These are phyloP conservation scores for Alternaria alternata DNA, from an alignment of 2,329 filamentous ascomycete genomes.

Conservation along the genomic window DNA sequence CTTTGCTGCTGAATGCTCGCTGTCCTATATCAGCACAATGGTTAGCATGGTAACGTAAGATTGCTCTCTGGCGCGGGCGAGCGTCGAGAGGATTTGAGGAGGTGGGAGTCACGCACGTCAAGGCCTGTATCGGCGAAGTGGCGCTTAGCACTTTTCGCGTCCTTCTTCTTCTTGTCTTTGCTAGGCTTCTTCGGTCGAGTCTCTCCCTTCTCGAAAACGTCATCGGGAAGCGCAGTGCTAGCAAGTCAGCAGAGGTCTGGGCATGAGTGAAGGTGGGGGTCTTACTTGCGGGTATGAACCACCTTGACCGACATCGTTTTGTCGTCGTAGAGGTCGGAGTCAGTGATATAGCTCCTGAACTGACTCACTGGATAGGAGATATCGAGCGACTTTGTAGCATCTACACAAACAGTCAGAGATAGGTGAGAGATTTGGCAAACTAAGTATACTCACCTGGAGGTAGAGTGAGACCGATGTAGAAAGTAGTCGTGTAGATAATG, in stretches of 20 bases:
- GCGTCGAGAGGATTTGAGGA: conserved; percentile 28
- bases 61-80: conserved; percentile 27
- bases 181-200: conserved; percentile 53
- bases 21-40: conserved; percentile 49
- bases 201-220: conserved; percentile 87
- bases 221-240: conserved; percentile 86
- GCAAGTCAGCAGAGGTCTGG: conserved; percentile 25
- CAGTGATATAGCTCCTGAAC: conserved; percentile 83
- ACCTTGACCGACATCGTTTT: conserved; percentile 82
- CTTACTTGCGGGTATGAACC: conserved; percentile 86
- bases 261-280: conserved; percentile 14
- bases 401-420: conserved; percentile 23
- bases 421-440: not conserved
- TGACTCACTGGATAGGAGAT: conserved; percentile 82
- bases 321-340: conserved; percentile 77
- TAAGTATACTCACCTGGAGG: conserved; percentile 67
- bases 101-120: conserved; percentile 54
- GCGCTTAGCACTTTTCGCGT: conserved; percentile 50
- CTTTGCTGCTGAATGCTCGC: conserved; percentile 44
- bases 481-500: conserved; percentile 84
- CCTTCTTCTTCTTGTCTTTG: conserved; percentile 52
- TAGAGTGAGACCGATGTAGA: conserved; percentile 90
- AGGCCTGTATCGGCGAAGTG: conserved; percentile 55
- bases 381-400: conserved; percentile 75
- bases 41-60: conserved; percentile 41